A percentile compares a stretch with the other conserved stretches of the same genome.
These are phyloP conservation scores for Lyophyllum shimeji DNA, from an alignment of 768 basidiomycete species.

Conservation along the genomic window DNA sequence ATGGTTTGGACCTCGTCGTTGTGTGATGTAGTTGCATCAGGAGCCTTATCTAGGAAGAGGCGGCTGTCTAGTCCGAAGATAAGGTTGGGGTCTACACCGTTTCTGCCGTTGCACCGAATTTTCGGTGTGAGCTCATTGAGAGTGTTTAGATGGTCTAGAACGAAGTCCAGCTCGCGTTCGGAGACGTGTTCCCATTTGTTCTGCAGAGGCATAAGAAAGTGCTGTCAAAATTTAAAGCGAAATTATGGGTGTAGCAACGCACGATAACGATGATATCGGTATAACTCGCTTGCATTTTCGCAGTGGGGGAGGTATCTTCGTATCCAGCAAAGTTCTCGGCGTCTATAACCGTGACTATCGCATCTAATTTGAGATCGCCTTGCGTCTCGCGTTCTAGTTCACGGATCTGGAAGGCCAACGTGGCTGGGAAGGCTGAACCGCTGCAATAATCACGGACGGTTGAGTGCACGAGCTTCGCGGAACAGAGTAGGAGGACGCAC, in stretches of 20 bases:
- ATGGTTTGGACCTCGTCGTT: conserved; percentile 87
- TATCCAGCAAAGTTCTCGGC: conserved; percentile 92
- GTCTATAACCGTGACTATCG: conserved; percentile 88
- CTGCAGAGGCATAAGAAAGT: conserved; percentile 32
- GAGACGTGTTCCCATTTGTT: conserved; percentile 91
- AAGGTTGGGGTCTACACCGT: conserved; percentile 72
- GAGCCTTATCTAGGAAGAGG: conserved; percentile 48
- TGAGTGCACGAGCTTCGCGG: not conserved
- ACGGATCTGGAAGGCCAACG: conserved; percentile 91
- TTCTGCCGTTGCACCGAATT: conserved; percentile 61
- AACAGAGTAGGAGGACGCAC: conserved; percentile 41
- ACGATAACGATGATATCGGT: conserved; percentile 89
- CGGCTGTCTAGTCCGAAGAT: conserved; percentile 92
- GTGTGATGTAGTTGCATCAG: conserved; percentile 35
- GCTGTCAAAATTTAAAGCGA: not conserved
- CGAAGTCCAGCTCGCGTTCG: conserved; percentile 75
- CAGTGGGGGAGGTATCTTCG: conserved; percentile 89
- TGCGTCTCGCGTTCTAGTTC: conserved; percentile 79
- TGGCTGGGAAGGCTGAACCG: conserved; percentile 94
- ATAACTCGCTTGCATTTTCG: conserved; percentile 94
- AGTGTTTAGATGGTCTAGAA: conserved; percentile 85
- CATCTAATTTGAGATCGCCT: conserved; percentile 79
- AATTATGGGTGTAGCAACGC: conserved; percentile 23
- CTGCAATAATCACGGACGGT: conserved; percentile 44
- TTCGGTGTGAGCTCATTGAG: conserved; percentile 91